Evolutionary conservation across 2,329 filamentous ascomycete species (phyloP).

Genomic region (Beauveria varroae): DNA sequence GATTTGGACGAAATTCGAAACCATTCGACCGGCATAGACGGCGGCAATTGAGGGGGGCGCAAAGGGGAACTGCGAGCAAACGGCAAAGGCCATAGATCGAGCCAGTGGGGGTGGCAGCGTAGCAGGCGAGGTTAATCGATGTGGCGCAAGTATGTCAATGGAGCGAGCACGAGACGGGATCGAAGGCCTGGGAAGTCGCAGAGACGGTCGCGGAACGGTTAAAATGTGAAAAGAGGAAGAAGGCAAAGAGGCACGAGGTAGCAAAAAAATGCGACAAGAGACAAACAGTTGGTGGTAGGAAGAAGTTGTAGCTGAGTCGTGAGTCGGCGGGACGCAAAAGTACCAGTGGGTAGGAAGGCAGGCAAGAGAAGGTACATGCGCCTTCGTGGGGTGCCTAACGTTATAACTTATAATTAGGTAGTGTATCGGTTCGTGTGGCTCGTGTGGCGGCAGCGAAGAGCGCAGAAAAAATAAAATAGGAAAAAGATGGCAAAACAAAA

Average conservation of each 20-base stretch:
- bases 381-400: background rate
- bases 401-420: background rate
- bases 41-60: background rate
- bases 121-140: background rate
- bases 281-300: conserved; percentile 5
- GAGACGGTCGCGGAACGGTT: background rate
- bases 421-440: conserved; percentile 4
- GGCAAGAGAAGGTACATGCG: background rate
- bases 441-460: background rate
- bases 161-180: background rate
- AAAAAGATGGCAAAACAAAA: background rate
- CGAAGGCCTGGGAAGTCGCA: background rate
- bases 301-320: conserved; percentile 5
- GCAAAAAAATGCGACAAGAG: background rate
- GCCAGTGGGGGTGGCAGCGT: conserved; percentile 2
- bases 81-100: conserved; percentile 9
- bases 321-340: conserved; percentile 9
- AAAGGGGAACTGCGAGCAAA: background rate
- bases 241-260: background rate
- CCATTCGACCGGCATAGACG: background rate
- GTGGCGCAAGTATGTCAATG: background rate
- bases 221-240: background rate
- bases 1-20: background rate
- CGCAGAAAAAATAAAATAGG: background rate
- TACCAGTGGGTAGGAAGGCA: background rate